phyloP scores from a whole-genome alignment of 371 early-diverging fungal genomes.

The Mucor plumbeus region DNA sequence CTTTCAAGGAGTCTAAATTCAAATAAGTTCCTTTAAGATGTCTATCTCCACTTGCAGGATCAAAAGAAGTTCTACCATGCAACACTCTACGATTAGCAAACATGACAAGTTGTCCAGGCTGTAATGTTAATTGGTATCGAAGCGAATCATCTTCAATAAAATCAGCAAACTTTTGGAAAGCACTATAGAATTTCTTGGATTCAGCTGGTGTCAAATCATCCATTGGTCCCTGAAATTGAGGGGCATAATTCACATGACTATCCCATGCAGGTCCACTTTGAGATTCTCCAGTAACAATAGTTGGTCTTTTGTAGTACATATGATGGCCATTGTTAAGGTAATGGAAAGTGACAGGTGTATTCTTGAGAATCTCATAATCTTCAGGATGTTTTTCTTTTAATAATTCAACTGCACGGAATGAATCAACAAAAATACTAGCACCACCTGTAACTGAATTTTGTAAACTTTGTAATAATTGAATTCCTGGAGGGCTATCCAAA shows the following conservation, averaged over 20 bases:
- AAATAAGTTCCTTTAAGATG: conserved; percentile 86
- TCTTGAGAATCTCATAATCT: conserved; percentile 62
- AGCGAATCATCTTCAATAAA: conserved; percentile 64
- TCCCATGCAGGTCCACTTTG: conserved; percentile 50
- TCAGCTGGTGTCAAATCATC: conserved; percentile 54
- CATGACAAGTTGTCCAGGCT: conserved; percentile 75
- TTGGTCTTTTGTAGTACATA: conserved; percentile 74
- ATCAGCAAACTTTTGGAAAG: conserved; percentile 70
- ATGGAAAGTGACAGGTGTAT: conserved; percentile 80
- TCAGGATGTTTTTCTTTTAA: conserved; percentile 63
- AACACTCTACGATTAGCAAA: conserved; percentile 87
- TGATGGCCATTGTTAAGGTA: conserved; percentile 83
- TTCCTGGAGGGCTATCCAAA: conserved; percentile 83
- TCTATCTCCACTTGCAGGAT: conserved; percentile 72
- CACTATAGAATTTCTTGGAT: conserved; percentile 69
- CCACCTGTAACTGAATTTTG: conserved; percentile 84
- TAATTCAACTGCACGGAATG: conserved; percentile 69
- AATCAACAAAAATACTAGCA: conserved; percentile 80
- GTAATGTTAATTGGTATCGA: conserved; percentile 68
- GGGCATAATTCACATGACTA: conserved; percentile 79
- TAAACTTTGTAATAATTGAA: conserved; percentile 84
- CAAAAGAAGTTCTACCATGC: conserved; percentile 84
- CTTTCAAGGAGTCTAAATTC: conserved; percentile 81
- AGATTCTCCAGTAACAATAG: conserved; percentile 60
- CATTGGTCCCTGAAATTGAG: conserved; percentile 90